These are phyloP conservation scores for Clarireedia monteithiana DNA, from an alignment of 2,329 filamentous ascomycete genomes.

Conservation along the genomic window DNA sequence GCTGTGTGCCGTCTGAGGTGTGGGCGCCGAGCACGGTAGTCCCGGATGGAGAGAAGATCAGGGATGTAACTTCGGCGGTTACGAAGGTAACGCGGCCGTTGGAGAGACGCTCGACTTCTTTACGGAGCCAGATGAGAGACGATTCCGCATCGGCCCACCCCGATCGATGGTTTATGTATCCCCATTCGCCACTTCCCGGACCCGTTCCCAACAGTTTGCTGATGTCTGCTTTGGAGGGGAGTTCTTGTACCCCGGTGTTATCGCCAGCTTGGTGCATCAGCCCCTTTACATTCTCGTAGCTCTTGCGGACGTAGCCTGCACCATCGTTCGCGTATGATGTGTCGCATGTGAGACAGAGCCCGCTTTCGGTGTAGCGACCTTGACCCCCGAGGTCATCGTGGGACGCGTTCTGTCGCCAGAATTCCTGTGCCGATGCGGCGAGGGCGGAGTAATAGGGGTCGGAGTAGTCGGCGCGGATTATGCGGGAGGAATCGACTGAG, in stretches of 20 bases:
- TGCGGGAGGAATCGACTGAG: constrained; percentile 56
- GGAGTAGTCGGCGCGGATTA: constrained; percentile 70
- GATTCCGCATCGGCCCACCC: constrained; percentile 77
- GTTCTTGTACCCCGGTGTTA: constrained; percentile 26
- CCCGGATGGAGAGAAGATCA: constrained; percentile 16
- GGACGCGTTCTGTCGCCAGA: constrained; percentile 54
- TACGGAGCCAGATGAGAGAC: constrained; percentile 55
- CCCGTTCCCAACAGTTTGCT: constrained; percentile 38
- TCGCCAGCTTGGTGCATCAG: constrained; percentile 29
- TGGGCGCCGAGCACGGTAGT: constrained; percentile 47
- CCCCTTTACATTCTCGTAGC: constrained; percentile 50
- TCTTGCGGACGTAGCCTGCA: constrained; percentile 47
- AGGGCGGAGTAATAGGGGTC: constrained; percentile 69
- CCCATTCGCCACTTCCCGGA: constrained; percentile 51
- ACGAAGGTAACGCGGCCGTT: constrained; percentile 42
- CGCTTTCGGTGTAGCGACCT: constrained; percentile 63
- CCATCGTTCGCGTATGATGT: constrained; percentile 27
- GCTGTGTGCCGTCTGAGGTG: constrained; percentile 39
- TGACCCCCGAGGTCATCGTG: constrained; percentile 45
- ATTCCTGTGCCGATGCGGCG: constrained; percentile 59
- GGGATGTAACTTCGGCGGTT: constrained; percentile 32
- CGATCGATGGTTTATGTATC: constrained; percentile 65
- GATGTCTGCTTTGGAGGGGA: constrained; percentile 40
- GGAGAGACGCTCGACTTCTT: constrained; percentile 15
- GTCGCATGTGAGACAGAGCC: constrained; percentile 57